Percentiles rank a stretch among this genome's conserved stretches.
Evolutionary conservation across 495 filamentous ascomycete genomes (phyloP).

Genomic region (Aspergillus homomorphus): DNA sequence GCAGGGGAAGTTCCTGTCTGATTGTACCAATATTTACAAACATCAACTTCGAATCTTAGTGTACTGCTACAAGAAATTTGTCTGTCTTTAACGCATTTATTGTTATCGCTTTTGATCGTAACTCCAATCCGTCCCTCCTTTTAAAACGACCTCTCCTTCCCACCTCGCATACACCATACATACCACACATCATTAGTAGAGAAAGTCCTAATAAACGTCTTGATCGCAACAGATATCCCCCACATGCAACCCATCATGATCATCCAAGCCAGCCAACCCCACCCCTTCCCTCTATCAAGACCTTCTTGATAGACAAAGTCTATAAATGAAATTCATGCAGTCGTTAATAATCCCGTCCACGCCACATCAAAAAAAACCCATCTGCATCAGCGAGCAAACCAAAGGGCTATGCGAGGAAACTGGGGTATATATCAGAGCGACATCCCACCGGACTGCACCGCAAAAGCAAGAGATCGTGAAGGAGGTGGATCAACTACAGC

Average conservation of each 20-base stretch:
- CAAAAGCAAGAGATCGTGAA: conserved; percentile 16
- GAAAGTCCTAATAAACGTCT: neutral
- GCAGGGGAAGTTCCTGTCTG: too few species aligned
- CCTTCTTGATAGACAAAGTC: conserved; percentile 15
- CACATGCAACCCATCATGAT: neutral
- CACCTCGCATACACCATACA: neutral
- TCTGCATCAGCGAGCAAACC: conserved; percentile 20
- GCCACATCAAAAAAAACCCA: conserved; percentile 24
- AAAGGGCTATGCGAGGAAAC: conserved; percentile 34
- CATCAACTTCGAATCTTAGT: too few species aligned
- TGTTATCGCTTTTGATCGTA: neutral
- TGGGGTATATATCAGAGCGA: conserved; percentile 38
- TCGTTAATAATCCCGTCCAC: conserved; percentile 35
- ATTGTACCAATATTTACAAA: too few species aligned
- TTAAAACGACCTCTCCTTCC: neutral
- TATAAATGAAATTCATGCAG: conserved; percentile 43
- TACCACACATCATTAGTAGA: neutral
- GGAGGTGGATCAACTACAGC: conserved; percentile 15
- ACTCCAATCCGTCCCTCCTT: neutral
- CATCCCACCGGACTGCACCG: conserved; percentile 31
- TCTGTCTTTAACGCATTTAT: neutral
- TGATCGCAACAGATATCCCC: neutral
- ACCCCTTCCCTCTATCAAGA: conserved; percentile 5
- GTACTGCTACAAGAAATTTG: neutral
- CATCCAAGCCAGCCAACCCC: neutral